phyloP scores from a whole-genome alignment of 2,329 filamentous ascomycete genomes.

The Chalaropsis thielavioides region DNA sequence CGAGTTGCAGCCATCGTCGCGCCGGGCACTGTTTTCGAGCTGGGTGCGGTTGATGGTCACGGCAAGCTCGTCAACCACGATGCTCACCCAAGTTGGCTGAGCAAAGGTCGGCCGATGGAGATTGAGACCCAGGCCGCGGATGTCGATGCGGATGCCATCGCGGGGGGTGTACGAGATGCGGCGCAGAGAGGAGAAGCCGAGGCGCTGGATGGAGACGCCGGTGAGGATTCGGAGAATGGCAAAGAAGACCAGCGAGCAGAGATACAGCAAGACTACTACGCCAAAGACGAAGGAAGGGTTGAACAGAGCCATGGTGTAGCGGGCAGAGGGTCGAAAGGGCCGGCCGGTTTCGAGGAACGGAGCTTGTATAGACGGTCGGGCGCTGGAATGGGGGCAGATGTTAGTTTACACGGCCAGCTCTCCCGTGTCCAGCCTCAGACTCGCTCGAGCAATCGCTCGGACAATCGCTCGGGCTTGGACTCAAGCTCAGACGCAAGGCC shows the following conservation, averaged over 20 bases:
- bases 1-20: constrained; percentile 20
- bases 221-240: constrained; percentile 85
- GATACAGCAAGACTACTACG: constrained; percentile 70
- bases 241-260: constrained; percentile 85
- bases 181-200: constrained; percentile 83
- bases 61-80: constrained; percentile 72
- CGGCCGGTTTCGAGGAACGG: neutral
- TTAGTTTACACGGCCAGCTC: neutral
- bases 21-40: constrained; percentile 29
- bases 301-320: constrained; percentile 43
- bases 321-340: neutral
- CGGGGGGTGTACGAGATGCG: constrained; percentile 78
- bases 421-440: too few species aligned
- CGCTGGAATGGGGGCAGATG: neutral
- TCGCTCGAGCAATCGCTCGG: too few species aligned
- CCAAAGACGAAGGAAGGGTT: constrained; percentile 76
- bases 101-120: constrained; percentile 91
- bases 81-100: constrained; percentile 89
- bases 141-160: constrained; percentile 79
- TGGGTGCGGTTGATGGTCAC: constrained; percentile 66
- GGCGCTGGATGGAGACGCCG: constrained; percentile 85
- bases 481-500: neutral
- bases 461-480: neutral
- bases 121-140: constrained; percentile 74
- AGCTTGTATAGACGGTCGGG: neutral